Conservation (phyloP, 805 yeast genomes). For the Maudiozyma pseudohumilis region DNA sequence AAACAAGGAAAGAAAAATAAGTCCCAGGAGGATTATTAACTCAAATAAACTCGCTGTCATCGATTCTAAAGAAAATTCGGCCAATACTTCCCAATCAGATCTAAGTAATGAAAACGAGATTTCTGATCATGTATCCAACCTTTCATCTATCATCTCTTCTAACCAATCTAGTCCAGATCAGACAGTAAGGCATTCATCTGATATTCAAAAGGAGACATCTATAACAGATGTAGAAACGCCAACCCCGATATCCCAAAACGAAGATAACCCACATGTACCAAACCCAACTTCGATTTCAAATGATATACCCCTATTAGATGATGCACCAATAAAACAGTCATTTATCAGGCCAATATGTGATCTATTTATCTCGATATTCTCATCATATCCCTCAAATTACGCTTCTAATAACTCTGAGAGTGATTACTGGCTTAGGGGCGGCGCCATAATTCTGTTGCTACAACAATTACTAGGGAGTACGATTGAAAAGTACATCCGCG, state of each 20-base stretch:
- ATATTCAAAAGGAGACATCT: too few relatives aligned
- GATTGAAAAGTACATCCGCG: conserved; percentile 58
- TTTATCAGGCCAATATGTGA: conserved; percentile 81
- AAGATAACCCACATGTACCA: too few relatives aligned
- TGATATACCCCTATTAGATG: too few relatives aligned
- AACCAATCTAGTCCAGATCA: too few relatives aligned
- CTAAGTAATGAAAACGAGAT: not conserved
- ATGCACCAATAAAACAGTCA: conserved; percentile 30
- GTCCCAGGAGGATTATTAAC: not conserved
- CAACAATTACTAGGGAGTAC: conserved; percentile 86
- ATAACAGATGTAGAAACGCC: too few relatives aligned
- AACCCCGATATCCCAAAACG: too few relatives aligned
- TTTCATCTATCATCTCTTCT: too few relatives aligned
- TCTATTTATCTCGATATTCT: conserved; percentile 57
- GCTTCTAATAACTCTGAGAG: not conserved
- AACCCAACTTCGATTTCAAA: too few relatives aligned
- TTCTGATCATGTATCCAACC: not conserved
- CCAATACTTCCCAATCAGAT: not conserved
- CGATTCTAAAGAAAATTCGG: too few relatives aligned
- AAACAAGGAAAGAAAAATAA: not conserved
- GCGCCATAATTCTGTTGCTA: conserved; percentile 68
- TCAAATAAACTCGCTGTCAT: not conserved
- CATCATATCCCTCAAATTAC: conserved; percentile 27
- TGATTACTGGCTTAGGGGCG: conserved; percentile 62
- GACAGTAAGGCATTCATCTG: too few relatives aligned